Evolutionary conservation across 202 grass and related monocot species (phyloP).

Genomic region (Hordeum pubiflorum): DNA sequence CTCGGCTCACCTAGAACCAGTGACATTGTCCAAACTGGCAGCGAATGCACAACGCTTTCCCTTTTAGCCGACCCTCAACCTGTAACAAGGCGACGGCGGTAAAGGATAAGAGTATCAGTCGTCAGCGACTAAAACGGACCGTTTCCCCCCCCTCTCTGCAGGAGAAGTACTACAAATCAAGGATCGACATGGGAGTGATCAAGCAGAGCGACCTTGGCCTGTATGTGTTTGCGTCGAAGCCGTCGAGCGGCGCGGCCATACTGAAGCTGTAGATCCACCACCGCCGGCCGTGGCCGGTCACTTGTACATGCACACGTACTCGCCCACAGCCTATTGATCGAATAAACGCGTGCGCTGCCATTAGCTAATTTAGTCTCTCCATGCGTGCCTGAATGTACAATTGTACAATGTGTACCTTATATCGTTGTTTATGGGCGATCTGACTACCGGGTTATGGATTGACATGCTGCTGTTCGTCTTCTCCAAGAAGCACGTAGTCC

Average conservation of each 20-base stretch:
- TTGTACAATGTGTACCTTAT: neutral
- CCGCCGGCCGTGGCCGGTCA: neutral
- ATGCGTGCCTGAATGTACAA: neutral
- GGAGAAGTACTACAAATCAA: slow-evolving; percentile 75
- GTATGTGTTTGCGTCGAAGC: slow-evolving; percentile 86
- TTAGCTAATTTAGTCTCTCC: neutral
- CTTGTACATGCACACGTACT: slow-evolving; percentile 22
- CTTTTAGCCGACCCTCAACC: neutral
- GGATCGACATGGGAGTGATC: slow-evolving; percentile 67
- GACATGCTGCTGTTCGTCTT: neutral
- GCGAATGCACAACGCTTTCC: neutral
- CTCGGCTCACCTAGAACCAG: neutral
- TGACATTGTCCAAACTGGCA: neutral
- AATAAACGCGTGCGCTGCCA: neutral
- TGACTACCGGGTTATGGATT: neutral
- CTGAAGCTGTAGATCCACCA: slow-evolving; percentile 42
- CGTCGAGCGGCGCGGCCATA: slow-evolving; percentile 92
- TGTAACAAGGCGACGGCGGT: neutral
- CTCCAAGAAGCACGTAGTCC: neutral
- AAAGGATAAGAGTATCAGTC: neutral
- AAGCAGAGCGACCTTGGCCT: slow-evolving; percentile 56
- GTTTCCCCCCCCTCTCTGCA: neutral
- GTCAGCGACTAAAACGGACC: neutral
- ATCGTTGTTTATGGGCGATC: neutral
- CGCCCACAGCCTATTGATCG: neutral